phyloP scores from a whole-genome alignment of 1,284 basidiomycete species.

The Stygiomarasmius scandens region DNA sequence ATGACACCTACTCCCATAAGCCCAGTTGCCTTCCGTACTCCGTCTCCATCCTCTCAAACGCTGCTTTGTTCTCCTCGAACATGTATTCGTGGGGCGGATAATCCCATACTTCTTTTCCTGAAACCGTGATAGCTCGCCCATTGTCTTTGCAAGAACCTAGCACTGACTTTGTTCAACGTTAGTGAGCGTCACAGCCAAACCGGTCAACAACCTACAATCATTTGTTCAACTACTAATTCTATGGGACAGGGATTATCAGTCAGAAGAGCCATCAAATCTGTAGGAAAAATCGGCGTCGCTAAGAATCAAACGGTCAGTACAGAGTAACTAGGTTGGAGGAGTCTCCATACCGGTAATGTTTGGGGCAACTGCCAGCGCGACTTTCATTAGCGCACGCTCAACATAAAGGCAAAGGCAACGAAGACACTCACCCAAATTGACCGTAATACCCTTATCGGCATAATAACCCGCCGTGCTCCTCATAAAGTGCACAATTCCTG shows the following conservation, averaged over 20 bases:
- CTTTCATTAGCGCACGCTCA: not conserved
- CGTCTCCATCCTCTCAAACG: too few species aligned
- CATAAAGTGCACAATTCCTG: slow-evolving; percentile 22
- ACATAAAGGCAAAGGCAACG: not conserved
- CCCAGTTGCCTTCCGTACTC: too few species aligned
- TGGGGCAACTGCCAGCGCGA: slow-evolving; percentile 17
- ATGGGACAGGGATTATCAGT: slow-evolving; percentile 15
- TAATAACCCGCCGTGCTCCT: slow-evolving; percentile 21
- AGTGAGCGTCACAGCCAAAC: not conserved
- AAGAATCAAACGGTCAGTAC: not conserved
- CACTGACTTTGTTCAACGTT: slow-evolving; percentile 14
- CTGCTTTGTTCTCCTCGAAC: not conserved
- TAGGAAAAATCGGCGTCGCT: slow-evolving; percentile 20
- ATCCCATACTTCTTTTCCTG: slow-evolving; percentile 18
- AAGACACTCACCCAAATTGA: slow-evolving; percentile 18
- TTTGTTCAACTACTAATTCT: slow-evolving; percentile 20
- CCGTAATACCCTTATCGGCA: slow-evolving; percentile 19
- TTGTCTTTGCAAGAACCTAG: slow-evolving; percentile 21
- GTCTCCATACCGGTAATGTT: slow-evolving; percentile 16
- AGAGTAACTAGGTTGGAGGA: not conserved
- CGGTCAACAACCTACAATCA: slow-evolving; percentile 11
- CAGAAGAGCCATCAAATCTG: slow-evolving; percentile 17
- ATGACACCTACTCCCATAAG: too few species aligned
- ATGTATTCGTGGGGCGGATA: slow-evolving; percentile 18
- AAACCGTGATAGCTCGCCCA: slow-evolving; percentile 20